These are phyloP conservation scores for Primulina tabacum DNA, from an alignment of 257 asterid genomes.

Conservation along the genomic window DNA sequence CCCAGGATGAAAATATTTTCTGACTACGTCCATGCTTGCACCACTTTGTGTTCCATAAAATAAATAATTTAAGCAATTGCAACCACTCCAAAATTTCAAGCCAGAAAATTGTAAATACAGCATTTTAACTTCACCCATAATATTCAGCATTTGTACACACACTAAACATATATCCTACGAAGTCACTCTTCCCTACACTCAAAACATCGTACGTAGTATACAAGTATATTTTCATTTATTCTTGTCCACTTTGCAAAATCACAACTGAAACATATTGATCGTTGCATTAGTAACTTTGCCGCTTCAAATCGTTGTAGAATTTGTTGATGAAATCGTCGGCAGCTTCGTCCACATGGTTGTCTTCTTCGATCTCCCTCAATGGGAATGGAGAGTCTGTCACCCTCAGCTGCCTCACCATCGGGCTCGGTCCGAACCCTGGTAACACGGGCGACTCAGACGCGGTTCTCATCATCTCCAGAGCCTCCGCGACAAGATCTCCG, in stretches of 20 bases:
- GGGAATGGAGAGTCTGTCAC: constrained; percentile 73
- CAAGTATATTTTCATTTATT: no score
- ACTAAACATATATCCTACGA: no score
- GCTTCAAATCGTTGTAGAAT: constrained; percentile 53
- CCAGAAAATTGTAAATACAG: not conserved
- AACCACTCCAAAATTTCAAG: no score
- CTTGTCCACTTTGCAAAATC: no score
- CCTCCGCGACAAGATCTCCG: constrained; percentile 33
- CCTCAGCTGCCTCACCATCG: constrained; percentile 79
- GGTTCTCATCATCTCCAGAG: constrained; percentile 44
- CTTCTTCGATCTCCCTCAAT: constrained; percentile 34
- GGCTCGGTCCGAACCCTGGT: constrained; percentile 73
- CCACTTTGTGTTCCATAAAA: no score
- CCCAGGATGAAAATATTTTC: no score
- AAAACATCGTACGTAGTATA: not conserved
- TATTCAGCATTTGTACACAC: not conserved
- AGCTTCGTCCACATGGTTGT: constrained; percentile 45
- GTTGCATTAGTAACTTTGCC: constrained; percentile 22
- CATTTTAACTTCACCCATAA: not conserved
- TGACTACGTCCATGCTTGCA: no score
- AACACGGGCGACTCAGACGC: constrained; percentile 61
- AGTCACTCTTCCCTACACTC: not conserved
- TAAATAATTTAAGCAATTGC: no score
- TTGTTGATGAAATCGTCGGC: constrained; percentile 61
- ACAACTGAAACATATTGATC: no score